Percentiles rank a stretch among this genome's conserved stretches.
Conservation (phyloP, 176 grass and related monocot species). For the Pontederia paniculata region DNA sequence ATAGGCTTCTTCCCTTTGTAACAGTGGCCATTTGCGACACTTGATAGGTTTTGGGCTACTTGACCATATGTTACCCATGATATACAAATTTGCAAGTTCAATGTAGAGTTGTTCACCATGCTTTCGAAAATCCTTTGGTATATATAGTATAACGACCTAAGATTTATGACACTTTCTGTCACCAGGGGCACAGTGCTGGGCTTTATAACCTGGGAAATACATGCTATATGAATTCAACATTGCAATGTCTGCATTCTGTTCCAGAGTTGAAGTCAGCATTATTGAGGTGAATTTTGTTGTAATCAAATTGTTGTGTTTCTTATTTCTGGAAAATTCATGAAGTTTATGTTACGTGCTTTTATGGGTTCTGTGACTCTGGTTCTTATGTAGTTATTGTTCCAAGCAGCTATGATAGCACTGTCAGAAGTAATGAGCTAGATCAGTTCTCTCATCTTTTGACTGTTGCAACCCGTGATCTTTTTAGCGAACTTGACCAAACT, state of each 20-base stretch:
- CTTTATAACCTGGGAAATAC: slow-evolving; percentile 98
- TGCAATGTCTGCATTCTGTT: slow-evolving; percentile 96
- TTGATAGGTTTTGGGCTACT: too few species aligned
- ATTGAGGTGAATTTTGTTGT: slow-evolving; percentile 37
- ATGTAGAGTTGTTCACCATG: too few species aligned
- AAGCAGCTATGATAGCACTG: slow-evolving; percentile 67
- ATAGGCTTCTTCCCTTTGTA: too few species aligned
- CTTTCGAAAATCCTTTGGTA: too few species aligned
- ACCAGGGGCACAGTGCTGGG: slow-evolving; percentile 89
- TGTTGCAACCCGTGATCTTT: slow-evolving; percentile 84
- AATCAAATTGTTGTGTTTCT: not conserved
- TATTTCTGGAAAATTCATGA: not conserved
- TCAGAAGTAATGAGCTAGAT: slow-evolving; percentile 69
- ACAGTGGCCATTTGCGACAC: too few species aligned
- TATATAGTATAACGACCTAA: too few species aligned
- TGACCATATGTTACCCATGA: too few species aligned
- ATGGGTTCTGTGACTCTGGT: too few species aligned
- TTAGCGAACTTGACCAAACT: slow-evolving; percentile 84
- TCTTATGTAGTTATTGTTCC: not conserved
- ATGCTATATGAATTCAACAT: slow-evolving; percentile 98
- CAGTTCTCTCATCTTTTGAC: slow-evolving; percentile 86
- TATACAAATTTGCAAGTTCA: too few species aligned
- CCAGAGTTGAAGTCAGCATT: slow-evolving; percentile 94
- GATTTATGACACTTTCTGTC: slow-evolving; percentile 18
- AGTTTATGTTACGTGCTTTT: too few species aligned